These are phyloP conservation scores for Glycine tomentella DNA, from an alignment of 306 rosid species.

Conservation along the genomic window DNA sequence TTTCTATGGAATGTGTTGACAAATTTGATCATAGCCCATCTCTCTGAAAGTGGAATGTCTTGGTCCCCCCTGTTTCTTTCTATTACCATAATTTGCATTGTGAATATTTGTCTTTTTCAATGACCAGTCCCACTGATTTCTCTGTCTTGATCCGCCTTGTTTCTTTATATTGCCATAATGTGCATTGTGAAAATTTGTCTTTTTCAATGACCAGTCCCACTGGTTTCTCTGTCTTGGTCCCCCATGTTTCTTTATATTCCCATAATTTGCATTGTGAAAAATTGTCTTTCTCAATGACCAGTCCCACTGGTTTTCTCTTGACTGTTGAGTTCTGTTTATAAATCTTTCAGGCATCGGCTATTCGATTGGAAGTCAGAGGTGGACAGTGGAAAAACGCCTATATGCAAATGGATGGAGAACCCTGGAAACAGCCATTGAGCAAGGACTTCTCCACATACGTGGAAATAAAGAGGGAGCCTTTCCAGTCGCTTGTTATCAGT, in stretches of 20 bases:
- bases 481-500: slow-evolving; percentile 71
- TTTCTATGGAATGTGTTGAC: not conserved
- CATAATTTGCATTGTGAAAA: slow-evolving; percentile 28
- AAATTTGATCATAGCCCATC: slow-evolving; percentile 6
- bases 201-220: not conserved
- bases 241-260: slow-evolving; percentile 2
- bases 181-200: too few relatives aligned
- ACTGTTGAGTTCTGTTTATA: slow-evolving; percentile 28
- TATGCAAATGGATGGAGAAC: slow-evolving; percentile 99
- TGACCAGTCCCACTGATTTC: too few relatives aligned
- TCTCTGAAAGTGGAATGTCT: slow-evolving; percentile 29
- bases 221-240: slow-evolving; percentile 33
- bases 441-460: slow-evolving; percentile 74
- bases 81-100: slow-evolving; percentile 19
- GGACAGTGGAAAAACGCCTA: slow-evolving; percentile 85
- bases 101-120: slow-evolving; percentile 15
- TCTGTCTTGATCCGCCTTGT: too few relatives aligned
- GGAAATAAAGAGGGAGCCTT: slow-evolving; percentile 92
- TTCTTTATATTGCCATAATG: not conserved
- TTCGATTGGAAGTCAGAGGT: slow-evolving; percentile 89
- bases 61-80: not conserved
- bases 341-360: slow-evolving; percentile 81
- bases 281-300: slow-evolving; percentile 13
- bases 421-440: slow-evolving; percentile 91
- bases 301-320: slow-evolving; percentile 28